phyloP scores from a whole-genome alignment of 78 protist genomes.

The Dictyostelium discoideum region dicty_2.7 NC_007089.4:3397501-3398000 shows the following conservation, averaged over 20 bases:
- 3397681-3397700: constrained; percentile 86
- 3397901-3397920: too few species aligned
- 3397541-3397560: constrained; percentile 93
- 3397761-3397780: neutral
- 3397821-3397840: too few species aligned
- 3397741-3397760: neutral
- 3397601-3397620: constrained; percentile 87
- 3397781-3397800: too few species aligned
- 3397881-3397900: too few species aligned
- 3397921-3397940: too few species aligned
- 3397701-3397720: constrained; percentile 33
- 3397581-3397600: constrained; percentile 88
- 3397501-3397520: constrained; percentile 91
- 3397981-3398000: too few species aligned
- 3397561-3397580: constrained; percentile 95
- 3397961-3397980: too few species aligned
- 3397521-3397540: constrained; percentile 92
- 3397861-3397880: too few species aligned
- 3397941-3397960: too few species aligned
- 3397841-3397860: too few species aligned
- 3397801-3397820: too few species aligned
- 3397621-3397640: constrained; percentile 91
- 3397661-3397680: constrained; percentile 93
- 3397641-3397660: constrained; percentile 89
- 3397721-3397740: too few species aligned